Base-by-base conservation (phyloP, 352 stramenopile genomes). In the Pythium utonaiense region DNA sequence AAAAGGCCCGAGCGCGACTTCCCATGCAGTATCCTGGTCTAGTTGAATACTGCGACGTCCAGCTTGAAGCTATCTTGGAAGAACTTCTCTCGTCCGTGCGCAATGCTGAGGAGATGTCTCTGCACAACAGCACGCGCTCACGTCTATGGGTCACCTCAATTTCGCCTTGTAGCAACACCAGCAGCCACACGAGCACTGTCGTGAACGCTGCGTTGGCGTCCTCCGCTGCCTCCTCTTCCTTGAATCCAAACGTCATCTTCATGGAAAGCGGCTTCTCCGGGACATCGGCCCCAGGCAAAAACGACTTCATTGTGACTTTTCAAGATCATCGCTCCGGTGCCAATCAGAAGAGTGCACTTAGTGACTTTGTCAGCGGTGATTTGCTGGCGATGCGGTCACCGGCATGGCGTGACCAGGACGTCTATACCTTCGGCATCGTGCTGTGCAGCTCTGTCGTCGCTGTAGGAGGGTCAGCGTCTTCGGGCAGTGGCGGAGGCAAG, bases 301-400 rank as follows among this genome's bases (percentile, higher is more conserved):
- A 77, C 50, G 82, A 91, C 52, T 86, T 71, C 40, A 86, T 91
- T 48, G 52, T 89, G 36, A 83, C 79, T 3, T 88, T 91, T 62
- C 66, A 80, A 48, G 63, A 70, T 9, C 12, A 31, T 33, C 57
- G 57, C 3, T 16, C 31, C 0, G 42, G 31, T 36, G 48, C 56
- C 8, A 55, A 55, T 25, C 25, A 66, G 1, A 60, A 57, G 19
- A 71, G 52, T 21, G 42, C 49, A 2, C 59, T 71, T 2, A 58
- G 57, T 9, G 77, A 88, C 19, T 87, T 92, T 34, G 55, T 77
- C 4, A 83, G 70, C 47, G 82, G 82, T 0, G 82, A 92, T 70
- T 57, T 92, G 42, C 53, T 92, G 27, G 31, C 80, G 9, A 25
- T 92, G 47, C 74, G 74, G 22, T 89, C 82, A 27, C 78, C 80